Conservation (phyloP, 176 grass and related monocot species). For the Oryza glaberrima region DNA sequence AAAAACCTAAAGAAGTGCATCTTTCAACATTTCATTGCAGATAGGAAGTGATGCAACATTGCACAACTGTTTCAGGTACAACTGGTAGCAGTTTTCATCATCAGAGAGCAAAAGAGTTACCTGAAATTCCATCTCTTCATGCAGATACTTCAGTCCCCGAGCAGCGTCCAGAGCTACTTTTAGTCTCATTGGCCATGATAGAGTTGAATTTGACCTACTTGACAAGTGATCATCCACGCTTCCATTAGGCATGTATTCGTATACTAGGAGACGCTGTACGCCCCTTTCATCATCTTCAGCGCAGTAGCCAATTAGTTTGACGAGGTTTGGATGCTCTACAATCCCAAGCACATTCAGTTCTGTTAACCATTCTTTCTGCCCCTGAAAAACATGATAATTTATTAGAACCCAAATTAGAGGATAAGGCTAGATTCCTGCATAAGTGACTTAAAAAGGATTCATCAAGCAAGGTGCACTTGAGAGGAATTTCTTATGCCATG, state of each 20-base stretch:
- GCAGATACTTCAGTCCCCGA: slow-evolving; percentile 78
- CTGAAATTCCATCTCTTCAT: slow-evolving; percentile 99
- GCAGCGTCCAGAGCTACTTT: slow-evolving; percentile 90
- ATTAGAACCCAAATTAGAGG: slow-evolving; percentile 26
- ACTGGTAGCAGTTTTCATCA: background rate
- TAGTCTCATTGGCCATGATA: slow-evolving; percentile 92
- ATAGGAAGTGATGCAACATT: slow-evolving; percentile 13
- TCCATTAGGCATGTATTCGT: slow-evolving; percentile 94
- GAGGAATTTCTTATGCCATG: background rate
- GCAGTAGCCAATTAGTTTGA: slow-evolving; percentile 96
- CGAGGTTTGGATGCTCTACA: slow-evolving; percentile 91
- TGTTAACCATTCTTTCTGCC: slow-evolving; percentile 97
- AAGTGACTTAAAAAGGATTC: slow-evolving; percentile 19
- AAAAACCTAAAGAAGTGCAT: slow-evolving; percentile 6
- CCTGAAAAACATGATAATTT: slow-evolving; percentile 57
- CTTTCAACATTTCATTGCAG: background rate
- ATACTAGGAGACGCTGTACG: slow-evolving; percentile 84
- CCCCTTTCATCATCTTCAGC: slow-evolving; percentile 93
- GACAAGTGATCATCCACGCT: slow-evolving; percentile 93
- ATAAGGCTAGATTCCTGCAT: slow-evolving; percentile 27
- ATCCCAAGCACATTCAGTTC: slow-evolving; percentile 97
- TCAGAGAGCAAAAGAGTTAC: slow-evolving; percentile 47
- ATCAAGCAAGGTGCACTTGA: slow-evolving; percentile 6
- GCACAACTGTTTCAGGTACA: slow-evolving; percentile 12
- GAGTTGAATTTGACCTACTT: slow-evolving; percentile 64